Base-by-base conservation (phyloP, 2,329 filamentous ascomycete species). In the Pseudogymnoascus sp. region DNA sequence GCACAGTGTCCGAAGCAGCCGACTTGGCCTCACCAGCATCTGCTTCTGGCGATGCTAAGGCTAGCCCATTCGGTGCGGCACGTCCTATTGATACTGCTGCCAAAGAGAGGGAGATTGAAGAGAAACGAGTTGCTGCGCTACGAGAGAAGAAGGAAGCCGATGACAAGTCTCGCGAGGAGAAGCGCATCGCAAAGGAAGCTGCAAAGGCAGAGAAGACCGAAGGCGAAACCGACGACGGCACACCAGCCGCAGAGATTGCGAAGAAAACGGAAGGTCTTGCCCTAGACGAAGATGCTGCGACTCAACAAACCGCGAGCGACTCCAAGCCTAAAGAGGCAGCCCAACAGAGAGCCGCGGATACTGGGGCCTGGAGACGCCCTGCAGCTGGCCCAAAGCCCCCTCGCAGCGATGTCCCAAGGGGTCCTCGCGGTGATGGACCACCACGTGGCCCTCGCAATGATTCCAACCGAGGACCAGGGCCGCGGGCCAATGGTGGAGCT, bases 61-160 rank as follows among this genome's bases (percentile, higher is more conserved):
- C 92, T 26, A 97, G 89, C 76, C 92, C 92, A 42, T 99, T 99
- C 74, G 95, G 95, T 71, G 93, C 90, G 66, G 95, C 95, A 64
- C 87, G 89, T 67, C 95, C 95, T 63, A 96, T 97, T 70, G 93
- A 99, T 77, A 97, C 93, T 57, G 90, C 91, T 53, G 84, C 92
- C 13, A 87, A 90, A 68, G 93, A 97, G 79, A 88, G 87, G 71
- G 88, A 96, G 75, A 87, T 99, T 64, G 93, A 96, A 72, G 91
- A 96, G 78, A 96, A 91, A 82, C 84, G 89, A 68, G 81, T 89
- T 71, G 81, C 90, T 64, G 83, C 84, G 6, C 67, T 92, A 26
- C 87, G 87, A 67, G 87, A 95, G 76, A 96, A 96, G 84, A 90
- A 88, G 73, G 91, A 86, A 61, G 86, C 87, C 68, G 82, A 82